Conservation (phyloP, 305 asterid genomes). For the Solanum hybrid region DNA sequence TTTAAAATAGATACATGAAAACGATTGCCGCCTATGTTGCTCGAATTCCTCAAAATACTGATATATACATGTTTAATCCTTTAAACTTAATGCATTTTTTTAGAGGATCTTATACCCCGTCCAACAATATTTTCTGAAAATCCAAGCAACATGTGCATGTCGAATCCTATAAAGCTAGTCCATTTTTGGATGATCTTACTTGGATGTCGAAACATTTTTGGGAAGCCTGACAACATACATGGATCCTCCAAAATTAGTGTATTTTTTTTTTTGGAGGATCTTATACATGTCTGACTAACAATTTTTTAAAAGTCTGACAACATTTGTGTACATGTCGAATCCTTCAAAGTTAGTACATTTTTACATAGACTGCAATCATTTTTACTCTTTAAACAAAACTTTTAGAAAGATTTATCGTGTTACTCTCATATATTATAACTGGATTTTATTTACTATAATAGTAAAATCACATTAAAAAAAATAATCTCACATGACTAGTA, state of each 20-base stretch:
- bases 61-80: neutral
- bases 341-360: neutral
- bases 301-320: neutral
- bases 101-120: neutral
- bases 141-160: neutral
- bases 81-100: neutral
- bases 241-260: neutral
- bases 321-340: neutral
- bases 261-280: neutral
- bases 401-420: neutral
- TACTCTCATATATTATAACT: neutral
- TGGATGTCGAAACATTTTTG: neutral
- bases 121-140: neutral
- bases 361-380: neutral
- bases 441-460: neutral
- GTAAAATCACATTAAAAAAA: neutral
- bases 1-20: neutral
- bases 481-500: neutral
- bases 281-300: neutral
- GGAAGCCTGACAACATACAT: neutral
- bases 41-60: rapidly evolving
- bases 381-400: neutral
- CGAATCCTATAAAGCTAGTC: neutral
- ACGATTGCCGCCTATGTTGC: rapidly evolving
- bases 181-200: neutral